Percentiles rank a stretch among this genome's conserved stretches.
phyloP scores from a whole-genome alignment of 345 rosid genomes.

The Lenwebbia sp. region DNA sequence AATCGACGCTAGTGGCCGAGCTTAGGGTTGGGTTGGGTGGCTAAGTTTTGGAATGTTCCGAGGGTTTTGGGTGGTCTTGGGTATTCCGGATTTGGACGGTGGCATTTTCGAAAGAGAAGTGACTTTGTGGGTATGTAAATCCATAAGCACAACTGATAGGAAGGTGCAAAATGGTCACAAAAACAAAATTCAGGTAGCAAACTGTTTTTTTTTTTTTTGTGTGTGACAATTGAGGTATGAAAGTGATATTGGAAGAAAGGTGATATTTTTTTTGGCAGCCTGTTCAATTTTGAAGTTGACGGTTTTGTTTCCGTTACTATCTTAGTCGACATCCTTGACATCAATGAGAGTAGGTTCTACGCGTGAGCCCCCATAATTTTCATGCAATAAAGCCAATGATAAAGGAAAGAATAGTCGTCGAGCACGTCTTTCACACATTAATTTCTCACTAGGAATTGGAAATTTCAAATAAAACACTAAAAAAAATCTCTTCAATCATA shows the following conservation, averaged over 20 bases:
- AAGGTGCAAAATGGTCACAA: background rate
- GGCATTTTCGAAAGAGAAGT: background rate
- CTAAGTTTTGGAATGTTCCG: background rate
- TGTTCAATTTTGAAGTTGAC: background rate
- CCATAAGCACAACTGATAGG: background rate
- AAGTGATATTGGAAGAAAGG: background rate
- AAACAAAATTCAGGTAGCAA: background rate
- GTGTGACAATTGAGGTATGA: background rate
- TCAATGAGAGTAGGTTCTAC: background rate
- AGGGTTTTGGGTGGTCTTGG: background rate
- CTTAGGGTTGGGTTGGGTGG: background rate
- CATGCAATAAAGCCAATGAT: background rate
- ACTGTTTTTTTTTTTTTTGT: background rate
- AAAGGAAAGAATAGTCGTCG: background rate
- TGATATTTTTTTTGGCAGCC: background rate
- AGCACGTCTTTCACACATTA: background rate
- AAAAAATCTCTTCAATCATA: too few relatives aligned
- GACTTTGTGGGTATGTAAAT: background rate
- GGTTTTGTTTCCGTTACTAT: background rate
- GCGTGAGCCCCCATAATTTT: background rate
- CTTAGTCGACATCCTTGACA: background rate
- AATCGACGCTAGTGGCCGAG: background rate
- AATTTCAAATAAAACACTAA: background rate
- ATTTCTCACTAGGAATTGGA: background rate
- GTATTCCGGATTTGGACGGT: background rate